Base-by-base conservation (phyloP, 768 basidiomycete genomes). In the Cytidiella melzeri region DNA sequence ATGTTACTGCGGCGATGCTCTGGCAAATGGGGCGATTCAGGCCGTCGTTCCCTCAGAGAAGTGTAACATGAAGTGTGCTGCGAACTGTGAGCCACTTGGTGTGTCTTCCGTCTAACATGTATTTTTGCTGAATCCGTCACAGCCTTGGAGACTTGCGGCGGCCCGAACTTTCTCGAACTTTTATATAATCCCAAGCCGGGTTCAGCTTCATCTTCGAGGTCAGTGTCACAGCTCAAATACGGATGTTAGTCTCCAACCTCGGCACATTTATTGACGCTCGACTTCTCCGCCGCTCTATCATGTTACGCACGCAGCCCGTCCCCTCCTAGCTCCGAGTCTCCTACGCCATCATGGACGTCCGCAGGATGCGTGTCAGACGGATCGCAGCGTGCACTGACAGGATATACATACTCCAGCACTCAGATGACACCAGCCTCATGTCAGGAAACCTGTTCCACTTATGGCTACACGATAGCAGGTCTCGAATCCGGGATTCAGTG, bases 401-500 rank as follows among this genome's bases (percentile, higher is more conserved):
- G 55, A 9, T 60, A 56, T 52, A 44, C 52, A 37, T 56, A 55
- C 46, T 36, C 55, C 20, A 47, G 45, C 40, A 51, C 57, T 26
- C 20, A 40, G 19, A 61, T 67, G 63, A 69, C 67, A 9, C 57
- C 57, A 26, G 50, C 58, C 11, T 42, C 43, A 0, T 71, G 69
- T 49, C 54, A 65, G 26, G 37, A 57, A 28, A 59, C 58, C 13
- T 72, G 71, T 52, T 46, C 56, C 0, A 24, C 51, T 26, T 51
- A 58, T 39, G 60, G 62, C 21, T 66, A 59, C 61, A 46, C 55
- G 6, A 54, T 63, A 28, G 68, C 68, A n/a, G 69, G 67, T 30
- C 28, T 67, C 25, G 64, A 69, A 55, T 66, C 62, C 54, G 58
- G 63, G 28, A 47, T 52, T 36, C 61, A 69, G 48, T 67, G 67